A percentile compares a stretch with the other conserved stretches of the same genome.
Conservation (phyloP, 768 basidiomycete species). For the Suillus subaureus region DNA sequence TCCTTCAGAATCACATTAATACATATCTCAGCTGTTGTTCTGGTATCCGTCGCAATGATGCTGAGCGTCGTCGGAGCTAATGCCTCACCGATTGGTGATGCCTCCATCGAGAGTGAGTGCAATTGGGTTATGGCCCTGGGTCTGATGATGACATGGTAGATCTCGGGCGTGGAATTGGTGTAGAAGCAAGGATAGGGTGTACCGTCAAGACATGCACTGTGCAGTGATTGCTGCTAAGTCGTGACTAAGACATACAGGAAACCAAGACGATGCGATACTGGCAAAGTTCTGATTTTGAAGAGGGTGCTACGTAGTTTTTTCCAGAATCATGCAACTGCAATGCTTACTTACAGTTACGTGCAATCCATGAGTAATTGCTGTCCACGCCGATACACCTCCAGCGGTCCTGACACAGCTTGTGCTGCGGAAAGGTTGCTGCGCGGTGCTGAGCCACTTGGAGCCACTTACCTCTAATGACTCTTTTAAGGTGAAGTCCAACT, state of each 20-base stretch:
- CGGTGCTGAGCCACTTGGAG: neutral
- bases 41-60: neutral
- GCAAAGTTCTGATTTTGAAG: neutral
- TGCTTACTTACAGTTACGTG: neutral
- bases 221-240: neutral
- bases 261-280: neutral
- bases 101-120: neutral
- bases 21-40: neutral
- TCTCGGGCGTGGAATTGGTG: neutral
- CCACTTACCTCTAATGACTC: neutral
- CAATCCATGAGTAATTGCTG: neutral
- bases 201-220: neutral
- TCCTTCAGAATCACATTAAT: neutral
- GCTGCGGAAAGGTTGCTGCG: neutral
- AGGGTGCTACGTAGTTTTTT: neutral
- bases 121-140: neutral
- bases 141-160: neutral
- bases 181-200: neutral
- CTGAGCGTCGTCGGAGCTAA: neutral
- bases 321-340: neutral
- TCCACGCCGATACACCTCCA: neutral
- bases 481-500: neutral
- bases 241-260: neutral
- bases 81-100: neutral
- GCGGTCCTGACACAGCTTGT: neutral